Percentiles rank a stretch among this genome's conserved stretches.
These are phyloP conservation scores for Beauveria asiatica DNA, from an alignment of 2,329 filamentous ascomycete species.

Conservation along the genomic window DNA sequence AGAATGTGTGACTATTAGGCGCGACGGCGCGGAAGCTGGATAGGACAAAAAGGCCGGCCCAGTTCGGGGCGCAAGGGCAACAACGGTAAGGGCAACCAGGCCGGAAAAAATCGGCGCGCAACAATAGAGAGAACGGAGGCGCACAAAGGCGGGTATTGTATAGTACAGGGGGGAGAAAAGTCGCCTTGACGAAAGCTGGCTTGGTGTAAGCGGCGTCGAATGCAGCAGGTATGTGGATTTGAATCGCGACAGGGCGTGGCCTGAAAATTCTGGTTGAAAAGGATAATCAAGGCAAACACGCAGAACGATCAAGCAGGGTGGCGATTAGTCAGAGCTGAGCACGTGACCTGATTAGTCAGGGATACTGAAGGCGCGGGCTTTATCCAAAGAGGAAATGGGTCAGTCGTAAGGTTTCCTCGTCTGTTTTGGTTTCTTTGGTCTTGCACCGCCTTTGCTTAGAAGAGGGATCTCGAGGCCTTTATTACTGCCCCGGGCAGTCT, in stretches of 20 bases:
- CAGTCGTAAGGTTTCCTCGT: neutral
- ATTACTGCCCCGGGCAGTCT: neutral
- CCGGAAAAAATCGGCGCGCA: neutral
- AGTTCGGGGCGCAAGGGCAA: neutral
- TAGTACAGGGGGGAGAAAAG: slow-evolving; percentile 1
- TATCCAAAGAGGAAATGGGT: neutral
- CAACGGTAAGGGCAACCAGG: neutral
- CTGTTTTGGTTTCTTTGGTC: neutral
- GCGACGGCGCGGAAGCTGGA: neutral
- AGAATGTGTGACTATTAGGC: neutral
- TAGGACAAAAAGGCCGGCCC: neutral
- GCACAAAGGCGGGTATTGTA: slow-evolving; percentile 7
- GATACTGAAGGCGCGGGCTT: neutral
- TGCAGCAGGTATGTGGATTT: slow-evolving; percentile 8
- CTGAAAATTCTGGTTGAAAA: slow-evolving; percentile 30
- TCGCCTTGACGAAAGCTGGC: slow-evolving; percentile 2
- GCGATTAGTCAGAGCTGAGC: neutral
- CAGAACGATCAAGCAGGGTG: neutral
- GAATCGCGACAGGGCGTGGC: slow-evolving; percentile 16
- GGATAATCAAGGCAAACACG: slow-evolving; percentile 10
- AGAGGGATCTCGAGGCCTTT: neutral
- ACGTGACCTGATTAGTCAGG: slow-evolving; percentile 11
- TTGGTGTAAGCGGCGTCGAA: slow-evolving; percentile 10
- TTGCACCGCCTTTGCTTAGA: neutral
- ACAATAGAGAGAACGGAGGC: neutral